These are phyloP conservation scores for Penicillium hordei DNA, from an alignment of 2,329 filamentous ascomycete genomes.

Conservation along the genomic window DNA sequence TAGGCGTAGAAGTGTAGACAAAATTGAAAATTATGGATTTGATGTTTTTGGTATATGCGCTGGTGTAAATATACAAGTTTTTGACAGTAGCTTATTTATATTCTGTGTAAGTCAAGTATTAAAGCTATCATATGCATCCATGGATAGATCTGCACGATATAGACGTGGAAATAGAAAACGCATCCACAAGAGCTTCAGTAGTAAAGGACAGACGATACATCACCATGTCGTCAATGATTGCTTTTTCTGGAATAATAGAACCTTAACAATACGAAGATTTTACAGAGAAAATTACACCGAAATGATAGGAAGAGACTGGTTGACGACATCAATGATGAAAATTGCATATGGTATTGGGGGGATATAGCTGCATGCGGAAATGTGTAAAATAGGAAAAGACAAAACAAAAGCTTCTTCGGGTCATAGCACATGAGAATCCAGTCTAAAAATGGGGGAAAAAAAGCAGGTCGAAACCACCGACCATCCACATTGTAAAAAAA, in stretches of 20 bases:
- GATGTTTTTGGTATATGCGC: background rate
- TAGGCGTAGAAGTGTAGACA: background rate
- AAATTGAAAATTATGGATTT: background rate
- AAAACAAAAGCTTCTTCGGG: slow-evolving; percentile 2
- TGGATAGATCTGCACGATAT: background rate
- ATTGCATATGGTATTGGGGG: slow-evolving; percentile 13
- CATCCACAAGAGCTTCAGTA: background rate
- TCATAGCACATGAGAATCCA: slow-evolving; percentile 11
- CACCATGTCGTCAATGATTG: slow-evolving; percentile 8
- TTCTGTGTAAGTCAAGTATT: background rate
- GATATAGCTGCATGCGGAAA: slow-evolving; percentile 13
- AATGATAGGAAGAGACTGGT: background rate
- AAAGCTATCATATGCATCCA: background rate
- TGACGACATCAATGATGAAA: slow-evolving; percentile 1
- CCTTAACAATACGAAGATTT: background rate
- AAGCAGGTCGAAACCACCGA: slow-evolving; percentile 13
- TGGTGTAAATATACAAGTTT: background rate
- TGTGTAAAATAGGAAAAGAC: slow-evolving; percentile 1
- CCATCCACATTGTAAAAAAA: slow-evolving; percentile 12
- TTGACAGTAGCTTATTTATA: too few species aligned
- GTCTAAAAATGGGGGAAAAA: slow-evolving; percentile 5
- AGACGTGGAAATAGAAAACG: background rate
- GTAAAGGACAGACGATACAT: background rate
- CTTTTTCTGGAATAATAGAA: background rate
- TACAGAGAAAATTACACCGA: background rate